Evolutionary conservation across 176 grass and related monocot species (phyloP).

Genomic region (Secale cereale): DNA sequence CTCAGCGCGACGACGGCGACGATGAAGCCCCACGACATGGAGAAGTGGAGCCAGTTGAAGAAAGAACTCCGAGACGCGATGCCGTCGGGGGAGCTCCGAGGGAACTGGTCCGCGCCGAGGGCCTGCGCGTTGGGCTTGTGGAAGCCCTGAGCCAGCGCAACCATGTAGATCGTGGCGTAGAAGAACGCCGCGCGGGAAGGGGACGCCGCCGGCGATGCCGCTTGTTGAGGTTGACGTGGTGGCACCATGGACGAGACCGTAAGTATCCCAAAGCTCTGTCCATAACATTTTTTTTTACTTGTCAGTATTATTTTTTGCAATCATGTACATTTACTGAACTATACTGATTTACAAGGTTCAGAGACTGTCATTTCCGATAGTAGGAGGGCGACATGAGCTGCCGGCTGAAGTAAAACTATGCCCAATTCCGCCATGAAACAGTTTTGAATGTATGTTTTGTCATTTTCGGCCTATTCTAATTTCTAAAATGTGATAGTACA

Average conservation of each 20-base stretch:
- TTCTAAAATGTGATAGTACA: too few relatives aligned
- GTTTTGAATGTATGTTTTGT: too few relatives aligned
- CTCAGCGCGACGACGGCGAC: slow-evolving; percentile 18
- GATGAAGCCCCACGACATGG: slow-evolving; percentile 19
- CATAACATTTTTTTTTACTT: too few relatives aligned
- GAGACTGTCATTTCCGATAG: too few relatives aligned
- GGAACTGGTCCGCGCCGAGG: slow-evolving; percentile 70
- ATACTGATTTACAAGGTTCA: too few relatives aligned
- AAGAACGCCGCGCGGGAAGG: neutral
- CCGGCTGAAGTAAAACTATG: too few relatives aligned
- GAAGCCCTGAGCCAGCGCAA: slow-evolving; percentile 59
- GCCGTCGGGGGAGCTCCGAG: neutral
- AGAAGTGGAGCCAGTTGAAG: slow-evolving; percentile 80
- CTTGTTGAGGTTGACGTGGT: neutral
- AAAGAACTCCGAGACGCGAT: slow-evolving; percentile 43
- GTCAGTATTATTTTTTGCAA: too few relatives aligned
- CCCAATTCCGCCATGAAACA: too few relatives aligned
- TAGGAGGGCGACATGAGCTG: too few relatives aligned
- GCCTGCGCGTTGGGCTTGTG: slow-evolving; percentile 57
- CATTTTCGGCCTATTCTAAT: too few relatives aligned
- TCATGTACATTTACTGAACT: neutral
- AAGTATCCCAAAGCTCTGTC: slow-evolving; percentile 11
- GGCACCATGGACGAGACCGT: slow-evolving; percentile 17
- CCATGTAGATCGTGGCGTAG: slow-evolving; percentile 57
- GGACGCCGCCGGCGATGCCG: neutral